Base-by-base conservation (phyloP, 129 eudicot species). In the Pittosporum tobira region DNA sequence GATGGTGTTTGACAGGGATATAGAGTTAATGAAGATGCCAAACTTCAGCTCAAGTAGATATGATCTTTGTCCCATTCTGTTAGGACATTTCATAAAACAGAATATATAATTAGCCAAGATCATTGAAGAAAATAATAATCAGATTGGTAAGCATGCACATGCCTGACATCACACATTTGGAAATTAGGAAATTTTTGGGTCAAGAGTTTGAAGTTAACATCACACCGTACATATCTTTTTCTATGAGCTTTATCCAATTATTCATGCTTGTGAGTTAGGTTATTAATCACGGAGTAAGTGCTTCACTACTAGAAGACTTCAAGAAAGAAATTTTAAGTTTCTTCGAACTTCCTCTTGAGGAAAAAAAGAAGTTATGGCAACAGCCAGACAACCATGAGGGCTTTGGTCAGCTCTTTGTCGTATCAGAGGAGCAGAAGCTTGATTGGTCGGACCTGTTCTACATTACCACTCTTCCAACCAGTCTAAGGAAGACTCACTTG, bases 371-470 rank as follows among this genome's bases (percentile, higher is more conserved):
- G 54, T 46, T 77, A 34, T 75, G 94, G 88, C 93, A 83, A 61
- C 66, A 64, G 54, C 75, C 73, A 43, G 75, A 72, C 62, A 73
- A 80, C 62, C 73, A 68, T 12, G 93, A 87, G 61, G 96, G 96
- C 22, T 87, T 79, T 26, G 96, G 96, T 22, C 93, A 87, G 57
- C 67, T 69, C 21, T 80, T 87, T 65, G 88, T 87, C 62, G 81
- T 79, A 36, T 80, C 94, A 13, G 94, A 83, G 68, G 79, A 70
- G n/a, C 96, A 87, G 50, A 80, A 83, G 81, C 81, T 83, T 28
- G 96, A 87, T 46, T 87, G 96, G 96, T 68, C 81, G 1, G 96
- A 87, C 77, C 75, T 77, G 77, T 87, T 87, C 74, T 77, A 55
- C 77, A 56, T 83, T 10, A 76, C 83, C 51, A 80, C 96, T 8